These are phyloP conservation scores for Teunomyces gatunensis DNA, from an alignment of 805 yeast genomes.

Conservation along the genomic window DNA sequence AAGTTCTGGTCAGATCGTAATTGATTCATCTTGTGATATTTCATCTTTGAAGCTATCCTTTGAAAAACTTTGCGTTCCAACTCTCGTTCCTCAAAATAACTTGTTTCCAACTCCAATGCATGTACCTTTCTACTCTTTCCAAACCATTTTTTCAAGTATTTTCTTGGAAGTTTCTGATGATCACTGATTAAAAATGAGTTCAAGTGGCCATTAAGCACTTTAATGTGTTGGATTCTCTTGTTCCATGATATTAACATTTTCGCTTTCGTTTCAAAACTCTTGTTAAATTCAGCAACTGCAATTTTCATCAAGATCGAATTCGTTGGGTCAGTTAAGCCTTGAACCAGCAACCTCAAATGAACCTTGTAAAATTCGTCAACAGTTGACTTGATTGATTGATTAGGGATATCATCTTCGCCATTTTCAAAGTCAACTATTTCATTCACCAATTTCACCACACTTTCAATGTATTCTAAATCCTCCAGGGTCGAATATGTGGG, in stretches of 20 bases:
- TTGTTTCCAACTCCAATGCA: not conserved
- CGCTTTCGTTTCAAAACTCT: conserved; percentile 1
- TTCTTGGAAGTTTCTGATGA: not conserved
- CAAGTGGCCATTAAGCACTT: not conserved
- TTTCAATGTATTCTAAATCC: conserved; percentile 23
- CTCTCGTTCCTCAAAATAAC: not conserved
- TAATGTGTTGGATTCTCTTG: conserved; percentile 4
- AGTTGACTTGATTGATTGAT: conserved; percentile 14
- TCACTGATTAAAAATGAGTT: not conserved
- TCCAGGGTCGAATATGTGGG: conserved; percentile 14
- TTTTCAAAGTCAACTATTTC: conserved; percentile 30
- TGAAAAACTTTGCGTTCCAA: conserved; percentile 5
- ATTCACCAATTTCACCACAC: conserved; percentile 17
- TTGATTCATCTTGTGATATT: not conserved
- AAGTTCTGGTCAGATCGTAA: not conserved
- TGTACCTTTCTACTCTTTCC: not conserved
- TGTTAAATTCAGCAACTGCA: conserved; percentile 17
- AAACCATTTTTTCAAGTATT: not conserved
- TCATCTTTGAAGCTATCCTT: conserved; percentile 12
- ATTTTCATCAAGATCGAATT: conserved; percentile 32
- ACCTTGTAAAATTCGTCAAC: conserved; percentile 21
- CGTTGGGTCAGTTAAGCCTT: not conserved
- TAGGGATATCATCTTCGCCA: conserved; percentile 14
- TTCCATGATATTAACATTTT: conserved; percentile 22
- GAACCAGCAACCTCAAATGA: conserved; percentile 18